Evolutionary conservation across 495 filamentous ascomycete genomes (phyloP).

Genomic region (Penicillium lagena): DNA sequence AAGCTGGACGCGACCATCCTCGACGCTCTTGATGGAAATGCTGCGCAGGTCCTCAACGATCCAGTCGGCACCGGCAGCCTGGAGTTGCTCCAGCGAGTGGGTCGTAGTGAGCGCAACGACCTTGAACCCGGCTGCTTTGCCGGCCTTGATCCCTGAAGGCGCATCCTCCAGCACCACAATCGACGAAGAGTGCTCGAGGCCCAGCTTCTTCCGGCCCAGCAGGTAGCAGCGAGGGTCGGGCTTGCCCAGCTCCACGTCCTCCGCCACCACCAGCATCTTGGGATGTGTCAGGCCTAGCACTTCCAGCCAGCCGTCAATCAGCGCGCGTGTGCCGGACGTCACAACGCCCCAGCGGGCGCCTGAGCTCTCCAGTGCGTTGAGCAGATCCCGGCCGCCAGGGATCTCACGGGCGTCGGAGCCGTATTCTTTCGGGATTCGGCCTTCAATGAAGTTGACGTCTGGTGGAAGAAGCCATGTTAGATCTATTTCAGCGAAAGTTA

Average conservation of each 20-base stretch:
- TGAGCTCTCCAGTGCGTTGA: conserved; percentile 49
- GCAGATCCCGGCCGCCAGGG: conserved; percentile 56
- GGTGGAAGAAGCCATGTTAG: not conserved
- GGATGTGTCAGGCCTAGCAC: conserved; percentile 71
- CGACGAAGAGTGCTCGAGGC: conserved; percentile 42
- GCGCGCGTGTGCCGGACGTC: conserved; percentile 75
- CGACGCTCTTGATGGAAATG: conserved; percentile 50
- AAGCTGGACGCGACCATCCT: conserved; percentile 49
- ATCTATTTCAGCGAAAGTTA: too few relatives aligned
- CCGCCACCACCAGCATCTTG: conserved; percentile 70
- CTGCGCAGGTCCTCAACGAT: conserved; percentile 74
- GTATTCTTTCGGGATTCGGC: conserved; percentile 66
- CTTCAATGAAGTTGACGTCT: conserved; percentile 80
- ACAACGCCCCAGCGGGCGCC: conserved; percentile 82
- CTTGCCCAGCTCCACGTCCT: conserved; percentile 82
- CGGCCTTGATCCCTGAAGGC: conserved; percentile 82
- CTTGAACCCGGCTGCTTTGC: conserved; percentile 83
- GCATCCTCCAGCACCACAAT: conserved; percentile 88
- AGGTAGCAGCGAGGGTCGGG: conserved; percentile 78
- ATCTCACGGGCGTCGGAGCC: conserved; percentile 77
- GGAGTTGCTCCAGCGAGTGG: conserved; percentile 66
- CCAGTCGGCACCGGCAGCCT: conserved; percentile 76
- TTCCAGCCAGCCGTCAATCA: conserved; percentile 81
- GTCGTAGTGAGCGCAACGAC: conserved; percentile 86
- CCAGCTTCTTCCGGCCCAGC: conserved; percentile 60